Evolutionary conservation across 2,329 filamentous ascomycete genomes (phyloP).

Genomic region (Aspergillus nomiae): DNA sequence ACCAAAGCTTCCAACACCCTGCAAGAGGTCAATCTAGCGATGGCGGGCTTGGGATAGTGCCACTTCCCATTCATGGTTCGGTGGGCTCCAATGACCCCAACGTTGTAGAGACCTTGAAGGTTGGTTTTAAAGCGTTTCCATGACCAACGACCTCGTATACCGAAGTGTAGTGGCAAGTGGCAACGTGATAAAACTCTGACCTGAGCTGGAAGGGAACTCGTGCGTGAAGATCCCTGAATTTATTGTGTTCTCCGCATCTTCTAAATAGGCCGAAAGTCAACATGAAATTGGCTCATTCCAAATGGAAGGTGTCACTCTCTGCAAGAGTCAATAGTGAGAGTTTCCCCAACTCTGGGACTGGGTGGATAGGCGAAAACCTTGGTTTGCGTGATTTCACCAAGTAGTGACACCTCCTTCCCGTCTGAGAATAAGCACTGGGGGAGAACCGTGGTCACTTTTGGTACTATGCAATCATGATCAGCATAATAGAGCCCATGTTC

Average conservation of each 20-base stretch:
- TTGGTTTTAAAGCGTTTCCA: not conserved
- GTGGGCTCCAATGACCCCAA: not conserved
- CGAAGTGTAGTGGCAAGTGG: not conserved
- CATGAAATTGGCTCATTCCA: slow-evolving; percentile 6
- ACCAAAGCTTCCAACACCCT: not conserved
- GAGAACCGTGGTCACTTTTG: not conserved
- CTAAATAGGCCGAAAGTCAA: not conserved
- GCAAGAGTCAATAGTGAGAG: slow-evolving; percentile 3
- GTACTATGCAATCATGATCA: not conserved
- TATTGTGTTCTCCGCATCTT: slow-evolving; percentile 4
- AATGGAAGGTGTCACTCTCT: slow-evolving; percentile 7
- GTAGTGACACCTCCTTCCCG: slow-evolving; percentile 5
- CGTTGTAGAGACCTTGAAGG: not conserved
- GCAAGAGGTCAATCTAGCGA: not conserved
- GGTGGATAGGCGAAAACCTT: not conserved
- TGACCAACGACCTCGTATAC: not conserved
- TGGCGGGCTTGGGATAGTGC: not conserved
- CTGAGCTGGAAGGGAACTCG: not conserved
- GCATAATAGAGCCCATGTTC: not conserved
- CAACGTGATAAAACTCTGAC: not conserved
- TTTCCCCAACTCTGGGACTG: slow-evolving; percentile 1
- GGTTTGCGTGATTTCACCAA: not conserved
- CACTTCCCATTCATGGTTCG: not conserved
- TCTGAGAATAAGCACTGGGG: not conserved
- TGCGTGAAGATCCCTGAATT: not conserved